Percentiles rank a stretch among this genome's conserved stretches.
Evolutionary conservation across 2,329 filamentous ascomycete species (phyloP).

Genomic region (Colletotrichum gloeosporioides): DNA sequence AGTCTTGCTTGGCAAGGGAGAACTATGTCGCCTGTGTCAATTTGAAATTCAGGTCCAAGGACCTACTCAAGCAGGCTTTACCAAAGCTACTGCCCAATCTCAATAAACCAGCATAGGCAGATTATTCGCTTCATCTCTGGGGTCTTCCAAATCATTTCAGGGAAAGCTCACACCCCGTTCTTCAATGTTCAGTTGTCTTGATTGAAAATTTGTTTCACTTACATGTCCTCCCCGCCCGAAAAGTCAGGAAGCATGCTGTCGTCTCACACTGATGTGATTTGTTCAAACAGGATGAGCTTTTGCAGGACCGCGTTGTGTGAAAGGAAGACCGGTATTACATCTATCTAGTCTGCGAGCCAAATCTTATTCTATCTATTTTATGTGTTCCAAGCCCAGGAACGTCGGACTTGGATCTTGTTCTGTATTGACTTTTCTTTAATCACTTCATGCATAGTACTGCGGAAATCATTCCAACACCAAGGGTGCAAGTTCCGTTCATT

Average conservation of each 20-base stretch:
- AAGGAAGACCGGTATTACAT: neutral
- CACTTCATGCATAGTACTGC: neutral
- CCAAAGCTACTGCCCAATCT: neutral
- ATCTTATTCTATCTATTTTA: neutral
- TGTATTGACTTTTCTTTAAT: accelerated
- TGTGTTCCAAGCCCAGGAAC: neutral
- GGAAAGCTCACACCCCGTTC: accelerated
- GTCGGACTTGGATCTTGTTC: accelerated
- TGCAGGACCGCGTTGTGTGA: neutral
- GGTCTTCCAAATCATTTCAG: neutral
- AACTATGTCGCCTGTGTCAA: neutral
- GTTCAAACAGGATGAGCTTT: accelerated
- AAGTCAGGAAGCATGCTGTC: accelerated
- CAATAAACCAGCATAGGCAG: neutral
- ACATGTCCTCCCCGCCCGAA: accelerated
- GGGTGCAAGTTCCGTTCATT: neutral
- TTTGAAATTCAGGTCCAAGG: neutral
- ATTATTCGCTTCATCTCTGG: neutral
- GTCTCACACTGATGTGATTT: accelerated
- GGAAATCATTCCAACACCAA: neutral
- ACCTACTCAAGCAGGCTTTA: neutral
- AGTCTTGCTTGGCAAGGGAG: neutral
- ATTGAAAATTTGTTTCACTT: accelerated
- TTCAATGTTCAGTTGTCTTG: accelerated
- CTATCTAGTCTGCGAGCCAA: neutral